phyloP scores from a whole-genome alignment of 2,329 filamentous ascomycete species.

The Neoscytalidium dimidiatum region DNA sequence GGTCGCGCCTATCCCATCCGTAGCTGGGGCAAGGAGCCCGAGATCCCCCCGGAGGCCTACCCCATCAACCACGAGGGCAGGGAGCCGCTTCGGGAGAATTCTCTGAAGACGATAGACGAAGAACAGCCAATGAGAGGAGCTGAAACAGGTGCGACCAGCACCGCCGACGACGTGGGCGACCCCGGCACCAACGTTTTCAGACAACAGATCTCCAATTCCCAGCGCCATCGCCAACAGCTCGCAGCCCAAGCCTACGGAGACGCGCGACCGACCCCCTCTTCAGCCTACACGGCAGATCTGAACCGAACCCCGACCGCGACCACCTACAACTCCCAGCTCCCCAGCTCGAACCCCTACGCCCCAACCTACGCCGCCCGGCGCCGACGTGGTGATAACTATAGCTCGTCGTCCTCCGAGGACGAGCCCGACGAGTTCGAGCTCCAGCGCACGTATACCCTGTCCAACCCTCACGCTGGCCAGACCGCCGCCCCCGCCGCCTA shows the following conservation, averaged over 20 bases:
- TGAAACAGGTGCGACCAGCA: constrained; percentile 13
- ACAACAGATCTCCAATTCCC: constrained; percentile 39
- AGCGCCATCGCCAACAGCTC: constrained; percentile 32
- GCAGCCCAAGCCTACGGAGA: constrained; percentile 28
- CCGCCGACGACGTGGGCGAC: constrained; percentile 16
- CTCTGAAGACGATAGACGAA: constrained; percentile 32
- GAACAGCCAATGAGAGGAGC: constrained; percentile 28
- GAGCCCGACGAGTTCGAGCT: constrained; percentile 38
- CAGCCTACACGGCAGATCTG: constrained; percentile 31
- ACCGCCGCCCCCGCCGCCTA: constrained; percentile 24
- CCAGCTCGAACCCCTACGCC: constrained; percentile 34
- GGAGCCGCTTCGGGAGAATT: constrained; percentile 30
- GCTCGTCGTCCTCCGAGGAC: constrained; percentile 42
- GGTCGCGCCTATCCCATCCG: constrained; percentile 61
- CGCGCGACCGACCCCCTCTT: constrained; percentile 13
- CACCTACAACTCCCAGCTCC: constrained; percentile 36
- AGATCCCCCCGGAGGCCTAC: constrained; percentile 28
- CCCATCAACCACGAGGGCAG: constrained; percentile 29
- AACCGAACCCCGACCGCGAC: constrained; percentile 34
- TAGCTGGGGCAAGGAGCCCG: constrained; percentile 55
- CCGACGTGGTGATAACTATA: constrained; percentile 36
- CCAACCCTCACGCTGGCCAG: constrained; percentile 23
- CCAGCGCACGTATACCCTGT: constrained; percentile 31
- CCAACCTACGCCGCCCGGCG: constrained; percentile 22
- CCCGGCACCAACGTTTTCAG: constrained; percentile 39